Evolutionary conservation across 139 green algal species (phyloP), one percentile per base, ranked within the genome.

Genomic region (Diplosphaera chodatii): DNA sequence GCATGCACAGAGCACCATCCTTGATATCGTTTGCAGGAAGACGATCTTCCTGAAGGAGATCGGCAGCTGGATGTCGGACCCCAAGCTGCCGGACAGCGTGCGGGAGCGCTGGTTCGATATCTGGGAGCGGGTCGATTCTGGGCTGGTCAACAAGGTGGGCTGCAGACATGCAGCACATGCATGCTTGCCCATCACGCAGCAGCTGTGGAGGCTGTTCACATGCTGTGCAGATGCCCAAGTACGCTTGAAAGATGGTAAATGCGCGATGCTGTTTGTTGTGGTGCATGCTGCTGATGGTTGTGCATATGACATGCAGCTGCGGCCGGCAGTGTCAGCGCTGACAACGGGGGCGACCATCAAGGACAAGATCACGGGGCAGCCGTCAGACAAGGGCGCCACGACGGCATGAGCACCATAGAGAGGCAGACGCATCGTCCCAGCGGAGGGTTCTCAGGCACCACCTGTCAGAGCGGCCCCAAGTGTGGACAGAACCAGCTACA

Each of bases 1-100:
- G n/a, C n/a, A n/a, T n/a, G n/a, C n/a, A n/a, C n/a, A n/a, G n/a
- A n/a, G n/a, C n/a, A n/a, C n/a, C n/a, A n/a, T n/a, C n/a, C n/a
- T n/a, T n/a, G n/a, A n/a, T n/a, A n/a, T n/a, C n/a, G n/a, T n/a
- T n/a, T 63, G 69, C 69, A 74, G 69, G 69, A 55, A 30, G 23
- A 31, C 27, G n/a, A 31, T 67, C 31, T 62, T 68, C 29, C 55
- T 74, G 15, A 62, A 67, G 29, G 31, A 33, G 23, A 41, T 74
- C 21, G 66, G 32, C 55, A 68, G 65, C n/a, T 77, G 68, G 32
- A 68, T 77, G 73, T 40, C 73, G 25, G 48, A 73, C 33, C 73
- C 73, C 28, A 77, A 77, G 27, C 64, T 32, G n/a, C 72, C 33
- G 30, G 23, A 48, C 8, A 20, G 8, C 8, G 37, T 48, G 37